phyloP scores from a whole-genome alignment of 306 rosid genomes.

The Fragaria iinumae region DNA sequence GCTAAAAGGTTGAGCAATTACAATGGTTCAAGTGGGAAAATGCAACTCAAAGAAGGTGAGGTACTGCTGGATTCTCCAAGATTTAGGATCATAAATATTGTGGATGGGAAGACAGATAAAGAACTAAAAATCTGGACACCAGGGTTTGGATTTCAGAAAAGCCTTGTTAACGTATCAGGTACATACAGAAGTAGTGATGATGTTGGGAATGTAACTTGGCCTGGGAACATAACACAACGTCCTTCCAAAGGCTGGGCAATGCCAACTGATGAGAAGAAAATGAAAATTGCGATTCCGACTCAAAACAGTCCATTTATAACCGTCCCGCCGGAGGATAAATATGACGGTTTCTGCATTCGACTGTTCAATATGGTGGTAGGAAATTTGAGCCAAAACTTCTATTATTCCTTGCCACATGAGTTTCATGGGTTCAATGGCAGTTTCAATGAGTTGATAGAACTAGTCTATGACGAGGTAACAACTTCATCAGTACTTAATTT shows the following conservation, averaged over 20 bases:
- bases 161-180: background rate
- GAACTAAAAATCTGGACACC: conserved; percentile 55
- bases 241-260: conserved; percentile 58
- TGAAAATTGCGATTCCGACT: conserved; percentile 53
- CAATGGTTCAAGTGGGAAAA: conserved; percentile 57
- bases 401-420: conserved; percentile 40
- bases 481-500: background rate
- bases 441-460: conserved; percentile 35
- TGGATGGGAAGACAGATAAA: conserved; percentile 35
- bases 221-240: conserved; percentile 23
- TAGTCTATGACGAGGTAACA: conserved; percentile 50
- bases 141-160: conserved; percentile 32
- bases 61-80: conserved; percentile 26
- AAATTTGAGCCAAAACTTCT: conserved; percentile 11
- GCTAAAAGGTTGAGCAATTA: conserved; percentile 34
- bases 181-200: conserved; percentile 1
- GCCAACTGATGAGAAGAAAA: conserved; percentile 26
- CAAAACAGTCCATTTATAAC: conserved; percentile 47
- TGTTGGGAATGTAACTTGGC: conserved; percentile 47
- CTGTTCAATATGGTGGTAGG: conserved; percentile 24
- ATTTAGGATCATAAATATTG: conserved; percentile 54
- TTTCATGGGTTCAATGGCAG: conserved; percentile 21
- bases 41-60: conserved; percentile 41
- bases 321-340: conserved; percentile 18
- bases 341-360: conserved; percentile 54